Conservation (phyloP, 345 rosid species). For the rapeseed (Brassica napus) region Da-Ae NC_063440.1:21987001-21987500, state of each 20-base stretch:
- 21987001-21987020: no score
- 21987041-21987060: no score
- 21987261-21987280: constrained; percentile 40
- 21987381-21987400: neutral
- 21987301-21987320: constrained; percentile 77
- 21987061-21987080: no score
- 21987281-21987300: constrained; percentile 61
- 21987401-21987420: constrained; percentile 51
- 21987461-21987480: constrained; percentile 59
- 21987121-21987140: no score
- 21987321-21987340: constrained; percentile 15
- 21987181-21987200: neutral
- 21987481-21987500: constrained; percentile 32
- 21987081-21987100: no score
- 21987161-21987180: neutral
- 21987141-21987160: no score
- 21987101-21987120: no score
- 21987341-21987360: neutral
- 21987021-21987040: no score
- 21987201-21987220: neutral
- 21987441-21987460: constrained; percentile 56
- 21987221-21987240: neutral
- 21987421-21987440: constrained; percentile 68
- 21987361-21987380: neutral
- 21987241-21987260: neutral